Evolutionary conservation across 345 rosid genomes (phyloP).

Genomic region (Acer yangbiense): DNA sequence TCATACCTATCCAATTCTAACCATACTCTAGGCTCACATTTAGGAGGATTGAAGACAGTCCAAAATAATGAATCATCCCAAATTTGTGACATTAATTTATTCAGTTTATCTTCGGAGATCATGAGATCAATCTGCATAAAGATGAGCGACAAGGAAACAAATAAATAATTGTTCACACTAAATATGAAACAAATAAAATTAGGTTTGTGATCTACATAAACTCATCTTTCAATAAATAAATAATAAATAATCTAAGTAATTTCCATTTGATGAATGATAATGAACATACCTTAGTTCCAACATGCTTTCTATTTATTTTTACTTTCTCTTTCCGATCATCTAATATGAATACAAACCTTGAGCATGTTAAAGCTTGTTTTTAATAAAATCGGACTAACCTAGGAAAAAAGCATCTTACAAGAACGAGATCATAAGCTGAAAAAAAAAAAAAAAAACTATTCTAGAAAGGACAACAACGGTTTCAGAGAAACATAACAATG

Average conservation of each 20-base stretch:
- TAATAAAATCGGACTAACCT: too few species aligned
- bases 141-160: constrained; percentile 20
- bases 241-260: constrained; percentile 7
- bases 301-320: constrained; percentile 87
- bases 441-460: too few species aligned
- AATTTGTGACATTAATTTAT: constrained; percentile 60
- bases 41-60: too few species aligned
- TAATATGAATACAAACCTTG: too few species aligned
- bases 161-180: constrained; percentile 8
- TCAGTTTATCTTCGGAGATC: constrained; percentile 79
- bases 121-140: constrained; percentile 72
- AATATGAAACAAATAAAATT: not conserved
- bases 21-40: constrained; percentile 38
- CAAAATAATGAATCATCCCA: constrained; percentile 57
- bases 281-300: constrained; percentile 76
- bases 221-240: constrained; percentile 14
- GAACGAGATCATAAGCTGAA: too few species aligned
- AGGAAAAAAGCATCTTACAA: too few species aligned
- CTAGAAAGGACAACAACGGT: too few species aligned
- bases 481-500: too few species aligned
- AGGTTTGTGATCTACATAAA: not conserved
- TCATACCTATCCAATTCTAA: constrained; percentile 63
- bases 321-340: constrained; percentile 12
- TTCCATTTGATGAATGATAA: constrained; percentile 6
- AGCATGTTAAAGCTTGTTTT: too few species aligned